These are phyloP conservation scores for Saccharomycopsis sp. DNA, from an alignment of 805 yeast species.

Conservation along the genomic window DNA sequence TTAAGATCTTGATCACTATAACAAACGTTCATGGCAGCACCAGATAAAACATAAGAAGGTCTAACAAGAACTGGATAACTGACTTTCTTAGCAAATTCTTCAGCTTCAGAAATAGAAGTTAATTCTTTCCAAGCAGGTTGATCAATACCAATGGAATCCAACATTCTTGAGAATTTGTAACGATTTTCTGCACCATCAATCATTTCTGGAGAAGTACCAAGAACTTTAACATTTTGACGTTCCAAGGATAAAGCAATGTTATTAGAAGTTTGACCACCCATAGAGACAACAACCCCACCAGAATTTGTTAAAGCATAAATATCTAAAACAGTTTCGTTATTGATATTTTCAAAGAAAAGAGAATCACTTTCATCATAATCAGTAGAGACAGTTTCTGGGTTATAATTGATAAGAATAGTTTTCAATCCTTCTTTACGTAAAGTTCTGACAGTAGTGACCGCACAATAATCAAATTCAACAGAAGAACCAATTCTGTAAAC, in stretches of 20 bases:
- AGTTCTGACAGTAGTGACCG: slow-evolving; percentile 92
- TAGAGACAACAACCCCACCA: slow-evolving; percentile 85
- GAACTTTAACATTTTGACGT: slow-evolving; percentile 87
- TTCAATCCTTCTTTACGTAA: slow-evolving; percentile 76
- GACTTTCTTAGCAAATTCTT: slow-evolving; percentile 80
- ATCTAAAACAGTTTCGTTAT: slow-evolving; percentile 88
- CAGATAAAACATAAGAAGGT: slow-evolving; percentile 94
- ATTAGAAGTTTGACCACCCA: slow-evolving; percentile 99
- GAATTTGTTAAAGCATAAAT: slow-evolving; percentile 88
- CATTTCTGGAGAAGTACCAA: slow-evolving; percentile 98
- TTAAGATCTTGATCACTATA: slow-evolving; percentile 84
- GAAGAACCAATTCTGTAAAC: slow-evolving; percentile 98
- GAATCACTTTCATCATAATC: slow-evolving; percentile 98
- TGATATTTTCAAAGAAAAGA: slow-evolving; percentile 90
- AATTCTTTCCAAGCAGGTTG: slow-evolving; percentile 99
- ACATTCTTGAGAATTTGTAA: slow-evolving; percentile 94
- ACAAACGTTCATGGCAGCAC: slow-evolving; percentile 99
- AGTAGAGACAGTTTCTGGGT: slow-evolving; percentile 98
- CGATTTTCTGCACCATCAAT: slow-evolving; percentile 97
- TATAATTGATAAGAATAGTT: slow-evolving; percentile 95
- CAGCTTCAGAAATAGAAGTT: slow-evolving; percentile 88
- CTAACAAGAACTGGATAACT: slow-evolving; percentile 93
- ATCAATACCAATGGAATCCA: slow-evolving; percentile 92
- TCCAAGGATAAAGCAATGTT: slow-evolving; percentile 89
- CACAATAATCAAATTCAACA: slow-evolving; percentile 99